A percentile compares a stretch with the other conserved stretches of the same genome.
phyloP scores from a whole-genome alignment of 1,284 basidiomycete species.

The Sporisorium reilianum region DNA sequence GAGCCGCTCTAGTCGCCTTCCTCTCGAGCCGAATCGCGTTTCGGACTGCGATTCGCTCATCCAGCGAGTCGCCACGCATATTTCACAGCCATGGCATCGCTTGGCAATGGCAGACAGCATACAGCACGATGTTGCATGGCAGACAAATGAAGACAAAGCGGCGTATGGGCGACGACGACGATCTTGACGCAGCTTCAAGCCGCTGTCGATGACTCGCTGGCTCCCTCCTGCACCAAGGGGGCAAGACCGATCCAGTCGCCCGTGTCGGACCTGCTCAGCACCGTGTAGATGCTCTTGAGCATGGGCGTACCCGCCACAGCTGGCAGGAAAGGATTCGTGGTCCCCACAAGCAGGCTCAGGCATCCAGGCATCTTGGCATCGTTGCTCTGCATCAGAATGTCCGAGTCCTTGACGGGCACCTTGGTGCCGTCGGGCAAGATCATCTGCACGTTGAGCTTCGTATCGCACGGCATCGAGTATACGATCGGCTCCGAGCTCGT shows the following conservation, averaged over 20 bases:
- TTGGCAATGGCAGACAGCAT: slow-evolving; percentile 1
- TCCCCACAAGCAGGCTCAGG: slow-evolving; percentile 33
- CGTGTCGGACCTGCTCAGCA: slow-evolving; percentile 12
- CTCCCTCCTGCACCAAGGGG: slow-evolving; percentile 7
- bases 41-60: not conserved
- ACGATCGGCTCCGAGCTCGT: slow-evolving; percentile 27
- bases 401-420: slow-evolving; percentile 23
- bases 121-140: not conserved
- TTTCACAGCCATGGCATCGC: not conserved
- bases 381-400: slow-evolving; percentile 44
- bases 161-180: too few species aligned
- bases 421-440: slow-evolving; percentile 28
- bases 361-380: slow-evolving; percentile 39
- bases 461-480: slow-evolving; percentile 41
- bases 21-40: not conserved
- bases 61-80: not conserved
- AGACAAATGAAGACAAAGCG: not conserved
- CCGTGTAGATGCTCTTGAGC: slow-evolving; percentile 42
- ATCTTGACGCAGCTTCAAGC: too few species aligned
- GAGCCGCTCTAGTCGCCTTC: not conserved
- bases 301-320: slow-evolving; percentile 35
- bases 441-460: slow-evolving; percentile 30
- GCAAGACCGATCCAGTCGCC: slow-evolving; percentile 43
- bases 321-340: slow-evolving; percentile 34
- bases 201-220: not conserved